A percentile compares a stretch with the other conserved stretches of the same genome.
Conservation (phyloP, 192 early-diverging fungal genomes). For the Geranomyces variabilis region DNA sequence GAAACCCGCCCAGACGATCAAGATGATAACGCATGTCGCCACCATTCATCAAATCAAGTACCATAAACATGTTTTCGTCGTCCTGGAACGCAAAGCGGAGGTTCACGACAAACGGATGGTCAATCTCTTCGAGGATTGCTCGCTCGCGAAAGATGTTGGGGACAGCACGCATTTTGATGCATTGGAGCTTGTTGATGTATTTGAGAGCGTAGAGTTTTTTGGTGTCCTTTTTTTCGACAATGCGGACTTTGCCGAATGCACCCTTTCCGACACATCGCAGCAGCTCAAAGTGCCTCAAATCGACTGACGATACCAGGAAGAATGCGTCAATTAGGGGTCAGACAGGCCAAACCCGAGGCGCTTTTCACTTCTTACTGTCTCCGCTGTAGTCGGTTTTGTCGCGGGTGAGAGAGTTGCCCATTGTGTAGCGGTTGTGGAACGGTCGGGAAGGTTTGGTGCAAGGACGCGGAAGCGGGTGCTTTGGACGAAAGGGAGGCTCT, state of each 20-base stretch:
- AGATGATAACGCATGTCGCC: conserved; percentile 65
- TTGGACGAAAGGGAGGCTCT: too few relatives aligned
- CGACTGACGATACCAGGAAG: conserved; percentile 55
- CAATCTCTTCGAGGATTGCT: conserved; percentile 80
- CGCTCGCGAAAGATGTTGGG: conserved; percentile 92
- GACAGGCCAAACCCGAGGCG: not conserved
- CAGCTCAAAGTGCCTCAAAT: conserved; percentile 88
- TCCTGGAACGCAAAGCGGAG: conserved; percentile 66
- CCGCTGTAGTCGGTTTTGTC: conserved; percentile 32
- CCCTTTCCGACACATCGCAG: conserved; percentile 90
- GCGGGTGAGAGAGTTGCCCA: conserved; percentile 23
- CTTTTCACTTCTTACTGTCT: conserved; percentile 24
- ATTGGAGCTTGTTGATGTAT: conserved; percentile 94
- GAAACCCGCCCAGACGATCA: conserved; percentile 40
- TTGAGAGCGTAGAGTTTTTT: conserved; percentile 89
- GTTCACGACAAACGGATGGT: conserved; percentile 83
- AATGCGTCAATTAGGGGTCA: not conserved
- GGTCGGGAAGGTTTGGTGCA: too few relatives aligned
- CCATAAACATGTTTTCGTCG: conserved; percentile 68
- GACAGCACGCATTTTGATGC: conserved; percentile 80
- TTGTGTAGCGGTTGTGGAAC: not conserved
- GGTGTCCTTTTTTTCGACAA: conserved; percentile 85
- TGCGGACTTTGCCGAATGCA: conserved; percentile 95
- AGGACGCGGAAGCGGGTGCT: too few relatives aligned
- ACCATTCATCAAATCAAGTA: conserved; percentile 61